Evolutionary conservation across 495 filamentous ascomycete genomes (phyloP).

Genomic region (Lepraria neglecta): DNA sequence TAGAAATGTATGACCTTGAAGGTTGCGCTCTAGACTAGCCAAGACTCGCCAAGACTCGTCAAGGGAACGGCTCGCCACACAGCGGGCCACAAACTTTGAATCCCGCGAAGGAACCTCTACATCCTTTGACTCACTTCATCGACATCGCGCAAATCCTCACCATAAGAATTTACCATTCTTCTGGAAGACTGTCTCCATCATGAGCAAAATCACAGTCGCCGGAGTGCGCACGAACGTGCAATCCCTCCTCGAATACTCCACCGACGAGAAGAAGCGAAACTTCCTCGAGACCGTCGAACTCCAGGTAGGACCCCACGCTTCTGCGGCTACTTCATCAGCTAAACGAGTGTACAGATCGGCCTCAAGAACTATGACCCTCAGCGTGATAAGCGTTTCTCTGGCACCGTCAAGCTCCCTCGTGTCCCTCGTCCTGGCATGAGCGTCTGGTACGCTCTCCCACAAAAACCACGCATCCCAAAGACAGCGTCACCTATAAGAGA

Average conservation of each 20-base stretch:
- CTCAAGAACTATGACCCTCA: slow-evolving; percentile 99
- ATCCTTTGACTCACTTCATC: background rate
- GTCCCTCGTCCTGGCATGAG: slow-evolving; percentile 89
- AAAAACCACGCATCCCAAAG: background rate
- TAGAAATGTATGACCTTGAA: background rate
- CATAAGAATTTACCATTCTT: slow-evolving; percentile 54
- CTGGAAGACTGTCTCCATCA: slow-evolving; percentile 58
- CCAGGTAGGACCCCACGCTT: slow-evolving; percentile 33
- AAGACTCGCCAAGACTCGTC: background rate
- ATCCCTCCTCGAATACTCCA: slow-evolving; percentile 86
- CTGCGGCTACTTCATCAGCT: background rate
- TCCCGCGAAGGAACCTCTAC: background rate
- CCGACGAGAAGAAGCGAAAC: slow-evolving; percentile 98
- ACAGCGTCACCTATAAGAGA: background rate
- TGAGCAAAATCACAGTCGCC: slow-evolving; percentile 89
- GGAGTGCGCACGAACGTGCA: slow-evolving; percentile 93
- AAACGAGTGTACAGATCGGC: slow-evolving; percentile 53
- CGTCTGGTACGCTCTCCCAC: slow-evolving; percentile 62
- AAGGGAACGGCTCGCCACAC: slow-evolving; percentile 11
- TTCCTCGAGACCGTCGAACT: slow-evolving; percentile 82
- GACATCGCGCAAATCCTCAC: slow-evolving; percentile 58
- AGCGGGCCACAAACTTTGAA: background rate
- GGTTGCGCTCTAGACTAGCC: background rate
- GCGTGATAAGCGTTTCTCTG: slow-evolving; percentile 99
- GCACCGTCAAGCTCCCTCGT: slow-evolving; percentile 88